A percentile compares a stretch with the other conserved stretches of the same genome.
Conservation (phyloP, 2,329 filamentous ascomycete species). For the Trichoderma guizhouense region DNA sequence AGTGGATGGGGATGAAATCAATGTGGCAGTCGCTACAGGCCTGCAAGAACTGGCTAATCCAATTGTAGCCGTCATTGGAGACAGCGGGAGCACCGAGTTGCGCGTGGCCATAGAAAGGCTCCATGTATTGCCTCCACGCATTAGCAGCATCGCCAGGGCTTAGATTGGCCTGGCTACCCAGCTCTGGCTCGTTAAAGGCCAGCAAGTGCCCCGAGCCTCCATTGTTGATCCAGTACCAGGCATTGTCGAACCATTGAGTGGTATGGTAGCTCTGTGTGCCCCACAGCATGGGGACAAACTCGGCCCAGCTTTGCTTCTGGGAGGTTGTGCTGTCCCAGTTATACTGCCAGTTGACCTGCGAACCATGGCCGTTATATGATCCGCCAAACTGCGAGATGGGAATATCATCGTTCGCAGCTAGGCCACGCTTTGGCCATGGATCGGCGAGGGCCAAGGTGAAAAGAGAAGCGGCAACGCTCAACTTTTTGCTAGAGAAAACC, state of each 20-base stretch:
- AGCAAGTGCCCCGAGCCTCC: slow-evolving; percentile 24
- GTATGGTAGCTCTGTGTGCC: slow-evolving; percentile 20
- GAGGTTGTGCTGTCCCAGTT: slow-evolving; percentile 26
- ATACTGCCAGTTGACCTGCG: slow-evolving; percentile 27
- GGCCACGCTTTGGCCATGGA: neutral
- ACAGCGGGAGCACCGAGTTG: slow-evolving; percentile 46
- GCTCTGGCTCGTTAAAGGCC: slow-evolving; percentile 28
- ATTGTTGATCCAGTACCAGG: slow-evolving; percentile 18
- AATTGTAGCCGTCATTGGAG: slow-evolving; percentile 44
- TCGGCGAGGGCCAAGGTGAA: neutral
- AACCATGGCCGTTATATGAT: slow-evolving; percentile 4
- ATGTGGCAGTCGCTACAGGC: slow-evolving; percentile 41
- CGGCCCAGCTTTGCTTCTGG: slow-evolving; percentile 22
- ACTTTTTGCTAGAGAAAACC: neutral
- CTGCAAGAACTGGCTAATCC: slow-evolving; percentile 42
- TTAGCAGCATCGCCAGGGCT: slow-evolving; percentile 34
- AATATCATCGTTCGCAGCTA: neutral
- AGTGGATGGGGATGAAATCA: slow-evolving; percentile 45
- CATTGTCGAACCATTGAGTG: slow-evolving; percentile 20
- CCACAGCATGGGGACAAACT: slow-evolving; percentile 29
- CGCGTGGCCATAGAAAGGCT: slow-evolving; percentile 42
- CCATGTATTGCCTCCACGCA: slow-evolving; percentile 41
- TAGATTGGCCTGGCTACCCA: slow-evolving; percentile 25
- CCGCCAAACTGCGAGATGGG: neutral
- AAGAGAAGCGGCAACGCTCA: neutral